Conservation (phyloP, 805 yeast genomes). For the Millerozyma acaciae region DNA sequence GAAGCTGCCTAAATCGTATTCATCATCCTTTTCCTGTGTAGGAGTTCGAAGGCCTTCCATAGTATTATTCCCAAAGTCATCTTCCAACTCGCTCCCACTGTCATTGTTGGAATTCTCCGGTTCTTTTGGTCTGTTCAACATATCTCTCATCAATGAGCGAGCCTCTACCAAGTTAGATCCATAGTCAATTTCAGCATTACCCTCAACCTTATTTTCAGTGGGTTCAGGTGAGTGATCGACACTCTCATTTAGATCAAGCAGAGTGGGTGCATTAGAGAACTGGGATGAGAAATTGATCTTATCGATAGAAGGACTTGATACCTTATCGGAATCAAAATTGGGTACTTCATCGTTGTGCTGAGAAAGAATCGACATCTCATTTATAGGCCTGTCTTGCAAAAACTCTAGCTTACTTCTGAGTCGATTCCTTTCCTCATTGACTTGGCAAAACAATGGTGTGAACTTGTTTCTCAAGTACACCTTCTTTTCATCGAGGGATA, state of each 20-base stretch:
- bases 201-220: background rate
- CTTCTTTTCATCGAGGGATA: constrained; percentile 34
- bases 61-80: constrained; percentile 28
- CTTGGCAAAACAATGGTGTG: constrained; percentile 18
- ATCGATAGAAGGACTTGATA: constrained; percentile 6
- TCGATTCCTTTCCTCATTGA: constrained; percentile 5
- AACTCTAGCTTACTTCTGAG: constrained; percentile 12
- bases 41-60: constrained; percentile 36
- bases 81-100: constrained; percentile 21
- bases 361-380: background rate
- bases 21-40: constrained; percentile 26
- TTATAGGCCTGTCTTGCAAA: constrained; percentile 10
- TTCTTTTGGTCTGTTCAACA: background rate
- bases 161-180: constrained; percentile 16
- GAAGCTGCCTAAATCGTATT: constrained; percentile 28
- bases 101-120: background rate
- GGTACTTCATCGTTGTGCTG: constrained; percentile 6
- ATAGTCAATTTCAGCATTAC: constrained; percentile 3
- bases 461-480: constrained; percentile 21
- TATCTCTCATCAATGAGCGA: constrained; percentile 7
- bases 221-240: background rate
- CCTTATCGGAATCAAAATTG: constrained; percentile 7
- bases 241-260: constrained; percentile 4
- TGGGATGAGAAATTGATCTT: constrained; percentile 10
- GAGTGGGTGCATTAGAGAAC: constrained; percentile 8